Evolutionary conservation across 2,329 filamentous ascomycete genomes (phyloP).

Genomic region (Lizonia empirigonia): DNA sequence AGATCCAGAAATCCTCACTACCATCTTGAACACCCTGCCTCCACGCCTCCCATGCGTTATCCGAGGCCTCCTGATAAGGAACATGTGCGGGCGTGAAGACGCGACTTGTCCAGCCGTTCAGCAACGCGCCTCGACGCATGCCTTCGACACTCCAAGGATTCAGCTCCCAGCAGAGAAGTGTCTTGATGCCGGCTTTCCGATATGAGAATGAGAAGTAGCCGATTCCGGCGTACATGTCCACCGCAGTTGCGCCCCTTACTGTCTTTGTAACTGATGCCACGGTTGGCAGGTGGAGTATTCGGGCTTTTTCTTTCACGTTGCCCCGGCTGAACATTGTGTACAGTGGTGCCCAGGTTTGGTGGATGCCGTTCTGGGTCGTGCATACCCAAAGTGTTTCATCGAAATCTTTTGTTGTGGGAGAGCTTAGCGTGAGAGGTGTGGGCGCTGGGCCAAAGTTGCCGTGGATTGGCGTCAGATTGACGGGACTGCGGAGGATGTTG

Average conservation of each 20-base stretch:
- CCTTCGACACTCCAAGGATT: conserved; percentile 64
- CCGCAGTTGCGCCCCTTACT: conserved; percentile 34
- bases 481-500: conserved; percentile 77
- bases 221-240: conserved; percentile 91
- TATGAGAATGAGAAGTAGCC: conserved; percentile 94
- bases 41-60: conserved; percentile 1
- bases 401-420: conserved; percentile 60
- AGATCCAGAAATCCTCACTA: conserved; percentile 44
- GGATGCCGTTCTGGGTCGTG: conserved; percentile 74
- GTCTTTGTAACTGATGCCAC: conserved; percentile 29
- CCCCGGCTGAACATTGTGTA: conserved; percentile 96
- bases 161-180: conserved; percentile 85
- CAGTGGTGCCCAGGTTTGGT: conserved; percentile 83
- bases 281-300: conserved; percentile 62
- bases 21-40: background rate
- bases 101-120: conserved; percentile 48
- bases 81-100: conserved; percentile 1
- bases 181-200: conserved; percentile 64
- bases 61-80: background rate
- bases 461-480: conserved; percentile 69
- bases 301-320: conserved; percentile 86
- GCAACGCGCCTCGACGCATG: conserved; percentile 47
- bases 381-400: conserved; percentile 75
- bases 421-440: conserved; percentile 22
- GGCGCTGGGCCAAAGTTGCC: conserved; percentile 72